Percentiles rank a stretch among this genome's conserved stretches.
Conservation (phyloP, 371 early-diverging fungal species). For the Saksenaea vasiformis region DNA sequence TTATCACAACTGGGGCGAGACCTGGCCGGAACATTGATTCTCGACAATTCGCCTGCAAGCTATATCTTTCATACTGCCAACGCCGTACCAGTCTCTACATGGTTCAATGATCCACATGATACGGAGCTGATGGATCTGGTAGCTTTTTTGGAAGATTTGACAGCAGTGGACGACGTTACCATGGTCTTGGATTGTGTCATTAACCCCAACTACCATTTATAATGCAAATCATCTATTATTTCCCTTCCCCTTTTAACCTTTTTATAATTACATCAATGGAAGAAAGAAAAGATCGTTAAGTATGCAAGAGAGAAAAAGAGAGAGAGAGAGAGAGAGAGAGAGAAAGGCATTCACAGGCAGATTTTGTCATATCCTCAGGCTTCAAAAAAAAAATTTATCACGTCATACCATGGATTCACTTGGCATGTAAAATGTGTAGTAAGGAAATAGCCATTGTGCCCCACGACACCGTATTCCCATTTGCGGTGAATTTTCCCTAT, state of each 20-base stretch:
- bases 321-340: no score
- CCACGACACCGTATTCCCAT: no score
- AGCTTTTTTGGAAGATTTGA: constrained; percentile 75
- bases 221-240: not conserved
- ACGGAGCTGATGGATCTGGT: constrained; percentile 89
- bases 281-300: not conserved
- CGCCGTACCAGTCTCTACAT: constrained; percentile 91
- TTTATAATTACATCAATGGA: not conserved
- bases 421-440: no score
- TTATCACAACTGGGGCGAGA: constrained; percentile 78
- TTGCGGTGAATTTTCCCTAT: no score
- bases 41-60: constrained; percentile 90
- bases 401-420: no score
- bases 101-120: constrained; percentile 96
- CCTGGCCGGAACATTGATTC: constrained; percentile 71
- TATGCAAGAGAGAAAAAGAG: no score
- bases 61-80: constrained; percentile 95
- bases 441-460: no score
- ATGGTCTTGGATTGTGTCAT: constrained; percentile 24
- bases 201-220: not conserved
- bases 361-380: no score
- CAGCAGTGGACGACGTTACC: constrained; percentile 32
- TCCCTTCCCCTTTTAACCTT: not conserved
- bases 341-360: no score
- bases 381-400: no score